A percentile compares a stretch with the other conserved stretches of the same genome.
Conservation (phyloP, 768 basidiomycete species). For the Tephrocybe rancida region DNA sequence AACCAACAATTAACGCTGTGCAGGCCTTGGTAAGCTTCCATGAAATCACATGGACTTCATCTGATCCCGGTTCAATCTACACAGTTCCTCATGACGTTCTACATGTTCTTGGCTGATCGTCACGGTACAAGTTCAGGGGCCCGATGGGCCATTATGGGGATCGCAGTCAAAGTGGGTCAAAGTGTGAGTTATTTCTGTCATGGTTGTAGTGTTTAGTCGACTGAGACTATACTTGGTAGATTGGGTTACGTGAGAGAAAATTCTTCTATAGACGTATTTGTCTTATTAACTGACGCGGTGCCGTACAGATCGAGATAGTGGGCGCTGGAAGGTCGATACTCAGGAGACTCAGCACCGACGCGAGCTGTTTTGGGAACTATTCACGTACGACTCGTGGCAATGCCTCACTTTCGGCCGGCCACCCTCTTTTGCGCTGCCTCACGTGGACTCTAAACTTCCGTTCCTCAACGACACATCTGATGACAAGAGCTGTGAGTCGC, state of each 20-base stretch:
- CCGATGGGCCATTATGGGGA: constrained; percentile 69
- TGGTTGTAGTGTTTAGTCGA: constrained; percentile 8
- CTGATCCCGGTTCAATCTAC: constrained; percentile 5
- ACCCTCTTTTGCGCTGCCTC: constrained; percentile 66
- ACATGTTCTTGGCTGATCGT: constrained; percentile 68
- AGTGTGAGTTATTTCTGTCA: constrained; percentile 50
- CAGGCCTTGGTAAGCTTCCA: constrained; percentile 58
- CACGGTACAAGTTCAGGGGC: constrained; percentile 67
- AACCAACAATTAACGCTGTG: constrained; percentile 67
- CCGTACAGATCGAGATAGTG: constrained; percentile 64
- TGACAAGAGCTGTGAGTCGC: constrained; percentile 59
- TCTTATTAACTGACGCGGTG: neutral
- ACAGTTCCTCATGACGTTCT: constrained; percentile 72
- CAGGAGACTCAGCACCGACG: constrained; percentile 63
- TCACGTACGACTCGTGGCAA: constrained; percentile 57
- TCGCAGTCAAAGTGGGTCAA: constrained; percentile 70
- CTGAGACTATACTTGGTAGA: constrained; percentile 36
- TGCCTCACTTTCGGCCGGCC: constrained; percentile 73
- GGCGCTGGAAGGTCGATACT: constrained; percentile 64
- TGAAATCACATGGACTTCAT: constrained; percentile 15
- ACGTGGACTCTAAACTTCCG: constrained; percentile 69
- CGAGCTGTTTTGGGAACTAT: constrained; percentile 70
- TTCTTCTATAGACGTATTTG: constrained; percentile 8
- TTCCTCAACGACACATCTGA: constrained; percentile 48
- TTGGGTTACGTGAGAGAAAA: constrained; percentile 62